Evolutionary conservation across 352 stramenopile species (phyloP).

Genomic region (Globisporangium carolinianum): DNA sequence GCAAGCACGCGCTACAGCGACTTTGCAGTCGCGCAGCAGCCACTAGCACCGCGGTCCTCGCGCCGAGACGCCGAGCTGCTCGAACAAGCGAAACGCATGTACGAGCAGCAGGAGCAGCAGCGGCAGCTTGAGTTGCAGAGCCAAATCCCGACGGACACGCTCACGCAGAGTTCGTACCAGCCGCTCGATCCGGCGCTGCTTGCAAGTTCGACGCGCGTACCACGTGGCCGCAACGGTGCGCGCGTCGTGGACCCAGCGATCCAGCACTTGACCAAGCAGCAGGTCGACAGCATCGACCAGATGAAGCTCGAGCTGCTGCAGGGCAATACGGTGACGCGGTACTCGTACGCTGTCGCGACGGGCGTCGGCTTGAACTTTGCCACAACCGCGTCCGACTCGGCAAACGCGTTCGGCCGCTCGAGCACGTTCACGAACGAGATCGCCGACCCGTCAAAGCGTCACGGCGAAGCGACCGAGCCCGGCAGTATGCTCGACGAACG

Average conservation of each 20-base stretch:
- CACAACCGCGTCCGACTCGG: constrained; percentile 38
- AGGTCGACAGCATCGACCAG: constrained; percentile 72
- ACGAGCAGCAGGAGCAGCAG: constrained; percentile 23
- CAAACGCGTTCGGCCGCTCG: constrained; percentile 55
- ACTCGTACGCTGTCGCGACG: constrained; percentile 59
- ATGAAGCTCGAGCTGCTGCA: constrained; percentile 54
- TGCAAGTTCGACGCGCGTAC: constrained; percentile 25
- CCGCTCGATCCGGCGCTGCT: constrained; percentile 26
- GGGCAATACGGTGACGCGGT: constrained; percentile 41
- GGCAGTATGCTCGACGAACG: constrained; percentile 39
- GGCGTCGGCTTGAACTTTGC: constrained; percentile 50
- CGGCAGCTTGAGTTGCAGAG: constrained; percentile 19
- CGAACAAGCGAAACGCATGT: constrained; percentile 32
- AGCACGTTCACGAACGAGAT: constrained; percentile 76
- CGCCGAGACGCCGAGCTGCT: constrained; percentile 34
- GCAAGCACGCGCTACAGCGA: constrained; percentile 42
- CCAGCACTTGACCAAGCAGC: constrained; percentile 47
- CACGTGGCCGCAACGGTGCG: constrained; percentile 46
- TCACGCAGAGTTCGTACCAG: constrained; percentile 33
- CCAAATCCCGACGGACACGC: constrained; percentile 14
- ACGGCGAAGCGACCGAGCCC: constrained; percentile 65
- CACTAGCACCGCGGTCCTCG: constrained; percentile 31
- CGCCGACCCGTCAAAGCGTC: constrained; percentile 45
- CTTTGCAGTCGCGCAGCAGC: constrained; percentile 21
- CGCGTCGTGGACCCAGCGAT: constrained; percentile 42